These are phyloP conservation scores for Globisporangium spiculum DNA, from an alignment of 352 stramenopile genomes.

Conservation along the genomic window DNA sequence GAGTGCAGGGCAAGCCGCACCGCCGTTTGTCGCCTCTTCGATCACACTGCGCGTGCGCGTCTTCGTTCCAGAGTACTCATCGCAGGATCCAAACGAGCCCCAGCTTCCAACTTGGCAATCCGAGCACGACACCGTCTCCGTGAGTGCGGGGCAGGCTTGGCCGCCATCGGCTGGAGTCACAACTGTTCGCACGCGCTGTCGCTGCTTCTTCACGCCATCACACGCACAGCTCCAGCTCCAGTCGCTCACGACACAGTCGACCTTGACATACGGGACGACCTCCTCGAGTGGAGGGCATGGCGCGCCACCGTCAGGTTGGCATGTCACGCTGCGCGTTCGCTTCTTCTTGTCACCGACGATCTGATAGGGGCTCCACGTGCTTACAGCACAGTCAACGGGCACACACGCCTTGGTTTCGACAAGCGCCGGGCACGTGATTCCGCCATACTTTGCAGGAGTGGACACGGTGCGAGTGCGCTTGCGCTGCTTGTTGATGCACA, in stretches of 20 bases:
- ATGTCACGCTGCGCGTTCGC: constrained; percentile 35
- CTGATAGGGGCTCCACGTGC: constrained; percentile 32
- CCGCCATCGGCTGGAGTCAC: constrained; percentile 39
- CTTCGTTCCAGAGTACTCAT: constrained; percentile 31
- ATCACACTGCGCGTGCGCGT: constrained; percentile 30
- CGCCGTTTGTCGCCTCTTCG: constrained; percentile 29
- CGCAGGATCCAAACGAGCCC: constrained; percentile 31
- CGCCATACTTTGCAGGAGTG: constrained; percentile 37
- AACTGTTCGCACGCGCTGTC: constrained; percentile 26
- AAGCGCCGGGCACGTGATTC: constrained; percentile 24
- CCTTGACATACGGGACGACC: constrained; percentile 29
- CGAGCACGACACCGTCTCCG: constrained; percentile 35
- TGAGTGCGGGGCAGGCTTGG: constrained; percentile 31
- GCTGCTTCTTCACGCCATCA: constrained; percentile 32
- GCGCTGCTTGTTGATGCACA: constrained; percentile 35
- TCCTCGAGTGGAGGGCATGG: constrained; percentile 43
- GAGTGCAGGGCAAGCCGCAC: constrained; percentile 33
- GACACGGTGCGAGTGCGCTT: constrained; percentile 31
- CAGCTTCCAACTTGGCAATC: constrained; percentile 35
- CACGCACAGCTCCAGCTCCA: constrained; percentile 39
- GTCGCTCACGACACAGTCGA: constrained; percentile 41
- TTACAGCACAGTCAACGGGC: constrained; percentile 42
- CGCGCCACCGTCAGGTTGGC: constrained; percentile 34
- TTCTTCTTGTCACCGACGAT: constrained; percentile 37
- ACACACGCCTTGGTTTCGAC: constrained; percentile 28